Conservation (phyloP, 768 basidiomycete genomes). For the Trametes sanguinea region DNA sequence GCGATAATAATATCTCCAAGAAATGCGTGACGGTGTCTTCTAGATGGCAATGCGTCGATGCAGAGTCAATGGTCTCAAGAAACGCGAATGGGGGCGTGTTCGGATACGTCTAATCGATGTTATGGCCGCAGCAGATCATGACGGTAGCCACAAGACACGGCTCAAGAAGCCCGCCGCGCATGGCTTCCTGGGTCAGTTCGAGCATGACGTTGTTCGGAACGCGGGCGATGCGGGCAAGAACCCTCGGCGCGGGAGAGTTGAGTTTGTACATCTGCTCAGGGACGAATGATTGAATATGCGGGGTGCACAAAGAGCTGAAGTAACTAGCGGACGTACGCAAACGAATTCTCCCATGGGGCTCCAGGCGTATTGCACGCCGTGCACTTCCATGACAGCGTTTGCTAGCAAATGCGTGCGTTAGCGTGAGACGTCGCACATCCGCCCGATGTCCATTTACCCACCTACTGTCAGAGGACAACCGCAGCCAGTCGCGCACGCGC, state of each 20-base stretch:
- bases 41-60: neutral
- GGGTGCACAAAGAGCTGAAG: neutral
- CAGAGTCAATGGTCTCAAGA: neutral
- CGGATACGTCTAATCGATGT: conserved; percentile 48
- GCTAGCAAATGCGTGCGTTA: conserved; percentile 17
- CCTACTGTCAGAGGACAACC: conserved; percentile 49
- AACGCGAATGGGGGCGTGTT: neutral
- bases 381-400: conserved; percentile 52
- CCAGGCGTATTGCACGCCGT: conserved; percentile 56
- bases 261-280: conserved; percentile 47
- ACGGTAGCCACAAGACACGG: conserved; percentile 51
- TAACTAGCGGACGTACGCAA: conserved; percentile 41
- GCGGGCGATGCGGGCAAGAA: conserved; percentile 53
- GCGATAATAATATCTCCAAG: neutral
- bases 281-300: neutral
- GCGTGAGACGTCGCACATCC: neutral
- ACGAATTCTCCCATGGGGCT: conserved; percentile 54
- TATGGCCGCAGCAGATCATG: conserved; percentile 61
- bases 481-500: conserved; percentile 54
- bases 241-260: conserved; percentile 35
- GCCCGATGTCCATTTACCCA: conserved; percentile 26
- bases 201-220: conserved; percentile 47
- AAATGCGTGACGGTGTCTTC: neutral
- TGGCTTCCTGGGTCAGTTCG: conserved; percentile 56
- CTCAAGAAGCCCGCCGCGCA: conserved; percentile 57